Evolutionary conservation across 768 basidiomycete species (phyloP).

Genomic region (Suillus clintonianus): DNA sequence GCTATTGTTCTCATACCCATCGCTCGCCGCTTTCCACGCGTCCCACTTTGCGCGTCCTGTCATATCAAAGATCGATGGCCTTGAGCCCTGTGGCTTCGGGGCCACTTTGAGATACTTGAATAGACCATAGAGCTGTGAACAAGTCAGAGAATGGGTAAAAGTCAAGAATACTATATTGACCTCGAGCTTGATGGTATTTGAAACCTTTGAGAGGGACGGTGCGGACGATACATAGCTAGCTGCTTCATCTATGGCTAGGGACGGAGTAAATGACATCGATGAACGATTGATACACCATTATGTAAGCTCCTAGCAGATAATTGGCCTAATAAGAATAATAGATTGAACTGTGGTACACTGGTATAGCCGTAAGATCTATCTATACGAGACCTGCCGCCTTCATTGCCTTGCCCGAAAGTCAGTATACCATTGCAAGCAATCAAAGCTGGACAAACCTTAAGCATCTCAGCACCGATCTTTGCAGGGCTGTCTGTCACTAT

Average conservation of each 20-base stretch:
- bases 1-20: slow-evolving; percentile 44
- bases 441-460: slow-evolving; percentile 60
- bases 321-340: neutral
- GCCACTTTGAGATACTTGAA: slow-evolving; percentile 77
- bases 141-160: slow-evolving; percentile 18
- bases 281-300: slow-evolving; percentile 35
- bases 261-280: slow-evolving; percentile 32
- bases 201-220: slow-evolving; percentile 53
- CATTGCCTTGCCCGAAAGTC: slow-evolving; percentile 59
- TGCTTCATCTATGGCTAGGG: slow-evolving; percentile 55
- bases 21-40: slow-evolving; percentile 63
- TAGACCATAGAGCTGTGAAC: slow-evolving; percentile 75
- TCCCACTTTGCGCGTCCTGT: slow-evolving; percentile 87
- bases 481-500: slow-evolving; percentile 95
- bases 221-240: slow-evolving; percentile 64
- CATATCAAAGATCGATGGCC: slow-evolving; percentile 79
- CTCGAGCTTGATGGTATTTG: slow-evolving; percentile 73
- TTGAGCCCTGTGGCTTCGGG: slow-evolving; percentile 50
- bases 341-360: neutral
- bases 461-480: slow-evolving; percentile 87
- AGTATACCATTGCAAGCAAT: slow-evolving; percentile 10
- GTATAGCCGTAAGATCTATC: slow-evolving; percentile 26
- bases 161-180: slow-evolving; percentile 40
- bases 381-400: slow-evolving; percentile 71
- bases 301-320: slow-evolving; percentile 27